Evolutionary conservation across 805 yeast species (phyloP).

Genomic region (Ogataea polymorpha): DNA sequence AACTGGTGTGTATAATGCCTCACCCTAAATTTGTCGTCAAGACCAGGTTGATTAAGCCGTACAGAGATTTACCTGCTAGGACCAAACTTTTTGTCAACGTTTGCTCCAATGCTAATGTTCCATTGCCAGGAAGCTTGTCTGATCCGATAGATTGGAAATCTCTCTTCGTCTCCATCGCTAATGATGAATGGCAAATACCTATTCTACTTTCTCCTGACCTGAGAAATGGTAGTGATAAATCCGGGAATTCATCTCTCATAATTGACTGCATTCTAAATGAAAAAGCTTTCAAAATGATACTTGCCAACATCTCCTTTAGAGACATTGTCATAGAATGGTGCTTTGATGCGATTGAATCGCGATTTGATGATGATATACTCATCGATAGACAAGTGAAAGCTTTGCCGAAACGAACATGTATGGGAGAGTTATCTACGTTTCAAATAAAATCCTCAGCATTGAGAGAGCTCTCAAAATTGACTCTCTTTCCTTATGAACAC

Average conservation of each 20-base stretch:
- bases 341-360: constrained; percentile 66
- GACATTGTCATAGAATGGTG: constrained; percentile 80
- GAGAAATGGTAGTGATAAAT: constrained; percentile 59
- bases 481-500: too few relatives aligned
- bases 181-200: constrained; percentile 83
- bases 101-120: constrained; percentile 64
- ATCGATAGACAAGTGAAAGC: constrained; percentile 59
- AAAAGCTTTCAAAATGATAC: constrained; percentile 59
- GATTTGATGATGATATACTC: constrained; percentile 28
- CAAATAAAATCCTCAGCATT: neutral
- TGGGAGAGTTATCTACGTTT: constrained; percentile 42
- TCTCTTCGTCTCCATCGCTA: constrained; percentile 62
- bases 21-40: constrained; percentile 73
- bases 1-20: constrained; percentile 38
- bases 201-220: constrained; percentile 60
- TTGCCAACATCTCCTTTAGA: constrained; percentile 54
- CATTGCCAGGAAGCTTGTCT: constrained; percentile 44
- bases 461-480: neutral
- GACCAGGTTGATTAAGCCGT: constrained; percentile 45
- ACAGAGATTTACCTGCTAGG: constrained; percentile 28
- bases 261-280: constrained; percentile 79
- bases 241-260: constrained; percentile 60
- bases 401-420: constrained; percentile 68
- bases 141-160: constrained; percentile 49
- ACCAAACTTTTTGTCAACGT: constrained; percentile 77